Conservation (phyloP, 2,329 filamentous ascomycete species). For the Sporothrix globosa region DNA sequence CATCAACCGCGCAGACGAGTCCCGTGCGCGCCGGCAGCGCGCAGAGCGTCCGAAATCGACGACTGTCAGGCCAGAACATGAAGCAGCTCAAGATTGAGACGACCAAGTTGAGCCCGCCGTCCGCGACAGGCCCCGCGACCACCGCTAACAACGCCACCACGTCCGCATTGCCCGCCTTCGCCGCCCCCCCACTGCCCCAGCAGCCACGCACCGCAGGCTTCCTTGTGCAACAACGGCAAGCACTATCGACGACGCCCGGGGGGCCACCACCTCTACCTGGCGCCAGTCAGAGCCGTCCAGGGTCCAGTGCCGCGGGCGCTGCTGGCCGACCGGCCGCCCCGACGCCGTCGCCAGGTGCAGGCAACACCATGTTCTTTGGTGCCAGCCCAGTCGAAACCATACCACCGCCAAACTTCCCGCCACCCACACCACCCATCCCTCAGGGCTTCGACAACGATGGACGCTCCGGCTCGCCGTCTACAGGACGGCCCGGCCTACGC, state of each 20-base stretch:
- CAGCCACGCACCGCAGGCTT: slow-evolving; percentile 43
- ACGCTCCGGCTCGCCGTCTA: slow-evolving; percentile 57
- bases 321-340: slow-evolving; percentile 43
- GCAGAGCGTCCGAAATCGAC: slow-evolving; percentile 69
- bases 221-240: slow-evolving; percentile 50
- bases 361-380: slow-evolving; percentile 32
- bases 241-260: slow-evolving; percentile 45
- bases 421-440: slow-evolving; percentile 45
- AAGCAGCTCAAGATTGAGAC: slow-evolving; percentile 93
- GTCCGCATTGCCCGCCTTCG: background rate
- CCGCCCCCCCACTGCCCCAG: slow-evolving; percentile 33
- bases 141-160: background rate
- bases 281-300: slow-evolving; percentile 38
- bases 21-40: slow-evolving; percentile 33
- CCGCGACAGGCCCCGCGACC: slow-evolving; percentile 12
- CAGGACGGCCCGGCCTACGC: slow-evolving; percentile 54
- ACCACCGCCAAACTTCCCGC: slow-evolving; percentile 41
- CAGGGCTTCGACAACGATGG: slow-evolving; percentile 39
- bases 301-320: slow-evolving; percentile 36
- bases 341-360: slow-evolving; percentile 41
- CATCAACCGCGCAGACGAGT: slow-evolving; percentile 40
- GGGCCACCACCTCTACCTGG: background rate
- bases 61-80: slow-evolving; percentile 77
- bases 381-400: slow-evolving; percentile 38
- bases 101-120: slow-evolving; percentile 42